These are phyloP conservation scores for Stylosanthes scabra DNA, from an alignment of 331 rosid genomes.

Conservation along the genomic window DNA sequence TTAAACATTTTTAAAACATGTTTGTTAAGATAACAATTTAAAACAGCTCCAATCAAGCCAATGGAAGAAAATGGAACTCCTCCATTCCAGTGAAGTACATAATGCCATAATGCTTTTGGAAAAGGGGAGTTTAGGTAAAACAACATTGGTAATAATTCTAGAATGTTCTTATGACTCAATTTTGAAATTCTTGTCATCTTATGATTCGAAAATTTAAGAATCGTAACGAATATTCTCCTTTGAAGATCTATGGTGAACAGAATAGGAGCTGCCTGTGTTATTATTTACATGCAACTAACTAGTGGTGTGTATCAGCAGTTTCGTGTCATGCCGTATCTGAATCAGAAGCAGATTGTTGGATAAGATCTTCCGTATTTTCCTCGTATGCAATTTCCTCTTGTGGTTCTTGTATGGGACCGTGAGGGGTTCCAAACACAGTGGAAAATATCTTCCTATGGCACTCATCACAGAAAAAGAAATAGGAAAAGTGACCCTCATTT, in stretches of 20 bases:
- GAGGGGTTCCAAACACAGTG: conserved; percentile 78
- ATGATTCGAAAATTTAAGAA: conserved; percentile 40
- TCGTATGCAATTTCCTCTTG: conserved; percentile 46
- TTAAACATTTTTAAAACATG: not conserved
- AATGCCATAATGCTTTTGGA: not conserved
- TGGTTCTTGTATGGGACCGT: conserved; percentile 56
- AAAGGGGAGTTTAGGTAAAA: not conserved
- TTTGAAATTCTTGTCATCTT: conserved; percentile 27
- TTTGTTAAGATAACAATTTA: not conserved
- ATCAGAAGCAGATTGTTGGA: conserved; percentile 41
- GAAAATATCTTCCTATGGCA: conserved; percentile 80
- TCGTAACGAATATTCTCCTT: conserved; percentile 30
- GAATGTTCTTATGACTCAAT: conserved; percentile 14
- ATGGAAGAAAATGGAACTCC: not conserved
- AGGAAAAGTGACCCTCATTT: conserved; percentile 92
- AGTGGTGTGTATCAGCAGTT: conserved; percentile 23
- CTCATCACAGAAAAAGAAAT: conserved; percentile 81
- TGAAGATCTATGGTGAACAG: conserved; percentile 46
- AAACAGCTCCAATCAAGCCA: not conserved
- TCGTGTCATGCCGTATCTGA: conserved; percentile 43
- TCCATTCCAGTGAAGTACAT: not conserved
- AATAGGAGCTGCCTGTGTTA: conserved; percentile 53
- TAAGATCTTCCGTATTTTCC: conserved; percentile 45
- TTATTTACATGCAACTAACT: conserved; percentile 57
- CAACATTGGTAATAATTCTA: conserved; percentile 21